Base-by-base conservation (phyloP, 2,329 filamentous ascomycete species). In the Balansia obtecta region DNA sequence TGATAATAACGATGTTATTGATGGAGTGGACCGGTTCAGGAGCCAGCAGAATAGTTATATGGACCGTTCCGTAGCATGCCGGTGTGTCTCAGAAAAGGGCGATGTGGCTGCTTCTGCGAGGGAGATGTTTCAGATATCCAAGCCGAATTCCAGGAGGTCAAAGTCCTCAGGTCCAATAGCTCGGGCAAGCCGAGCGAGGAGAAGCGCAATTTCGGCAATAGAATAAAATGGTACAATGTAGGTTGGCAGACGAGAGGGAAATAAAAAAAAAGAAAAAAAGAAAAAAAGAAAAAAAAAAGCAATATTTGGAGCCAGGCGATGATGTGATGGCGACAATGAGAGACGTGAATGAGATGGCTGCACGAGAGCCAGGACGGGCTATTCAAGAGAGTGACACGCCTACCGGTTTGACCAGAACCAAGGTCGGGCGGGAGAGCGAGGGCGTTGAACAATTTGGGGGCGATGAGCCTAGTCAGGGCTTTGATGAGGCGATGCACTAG, bases 341-440 rank as follows among this genome's bases (percentile, higher is more conserved):
- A 8, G 15, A 30, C 39, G 50, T 41, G 16, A 46, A 40, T 22
- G 7, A 30, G 27, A 47, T 32, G 33, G 20, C 27, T n/a, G 38
- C 22, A 22, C 34, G 9, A 42, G 20, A n/a, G 27, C 38, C 20
- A n/a, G 42, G 38, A 18, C 32, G 44, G 22, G 37, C 18, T 22
- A n/a, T 42, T 27, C 13, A 11, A 50, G 46, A 27, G 49, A 53
- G 39, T 50, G 51, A 42, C 48, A 53, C 45, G 51, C 48, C 49
- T 32, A 50, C 45, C 39, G 13, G 9, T 4, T 16, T 39, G 45
- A 18, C 13, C 22, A 34, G 11, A 15, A 27, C 39, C 32, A 12
- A 37, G 18, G 45, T 48, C 48, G 37, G 46, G 32, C 51, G 48
- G 18, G 27, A 49, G 38, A 18, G 44, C 41, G 11, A 39, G n/a